Conservation (phyloP, 768 basidiomycete genomes). For the Macrocybe gigantea region DNA sequence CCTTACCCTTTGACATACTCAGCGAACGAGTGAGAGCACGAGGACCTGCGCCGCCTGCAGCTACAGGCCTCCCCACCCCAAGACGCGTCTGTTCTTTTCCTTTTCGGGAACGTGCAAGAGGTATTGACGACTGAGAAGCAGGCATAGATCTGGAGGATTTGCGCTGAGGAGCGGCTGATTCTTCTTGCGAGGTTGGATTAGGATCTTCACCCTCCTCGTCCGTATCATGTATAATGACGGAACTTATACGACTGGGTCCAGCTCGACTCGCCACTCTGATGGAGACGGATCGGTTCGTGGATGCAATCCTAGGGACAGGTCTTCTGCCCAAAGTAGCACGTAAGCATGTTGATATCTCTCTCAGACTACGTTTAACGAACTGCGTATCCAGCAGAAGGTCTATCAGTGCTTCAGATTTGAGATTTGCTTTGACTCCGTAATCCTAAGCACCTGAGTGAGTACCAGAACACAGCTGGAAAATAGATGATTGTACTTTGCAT, state of each 20-base stretch:
- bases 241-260: conserved; percentile 34
- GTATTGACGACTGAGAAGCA: background rate
- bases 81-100: conserved; percentile 69
- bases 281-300: conserved; percentile 27
- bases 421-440: conserved; percentile 75
- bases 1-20: conserved; percentile 40
- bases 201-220: conserved; percentile 38
- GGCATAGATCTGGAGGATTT: no score
- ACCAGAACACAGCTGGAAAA: background rate
- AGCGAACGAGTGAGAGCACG: conserved; percentile 58
- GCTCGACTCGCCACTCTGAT: conserved; percentile 30
- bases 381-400: conserved; percentile 61
- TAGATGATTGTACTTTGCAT: conserved; percentile 43
- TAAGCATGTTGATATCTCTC: no score
- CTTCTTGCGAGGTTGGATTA: conserved; percentile 15
- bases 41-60: conserved; percentile 62
- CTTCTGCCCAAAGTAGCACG: background rate
- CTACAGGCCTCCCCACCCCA: conserved; percentile 65
- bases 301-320: conserved; percentile 15
- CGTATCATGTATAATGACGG: conserved; percentile 43
- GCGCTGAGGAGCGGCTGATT: conserved; percentile 15
- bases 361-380: conserved; percentile 19
- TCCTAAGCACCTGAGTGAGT: conserved; percentile 40
- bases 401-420: conserved; percentile 76
- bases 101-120: conserved; percentile 49